Percentiles rank a stretch among this genome's conserved stretches.
Conservation (phyloP, 352 stramenopile genomes). For the Pythium sp. region DNA sequence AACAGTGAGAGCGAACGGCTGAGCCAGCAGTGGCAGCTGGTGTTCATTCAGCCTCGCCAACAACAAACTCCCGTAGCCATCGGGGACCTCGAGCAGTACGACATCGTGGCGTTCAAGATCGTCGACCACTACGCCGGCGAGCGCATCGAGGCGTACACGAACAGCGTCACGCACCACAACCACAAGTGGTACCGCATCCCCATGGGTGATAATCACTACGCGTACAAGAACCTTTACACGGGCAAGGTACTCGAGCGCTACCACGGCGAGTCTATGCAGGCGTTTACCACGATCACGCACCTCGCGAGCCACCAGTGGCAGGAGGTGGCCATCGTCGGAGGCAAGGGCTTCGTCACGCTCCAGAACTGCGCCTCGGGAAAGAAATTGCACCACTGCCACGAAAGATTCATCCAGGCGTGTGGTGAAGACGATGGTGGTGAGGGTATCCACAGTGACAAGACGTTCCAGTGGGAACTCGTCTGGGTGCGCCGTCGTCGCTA, state of each 20-base stretch:
- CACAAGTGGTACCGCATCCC: constrained; percentile 1
- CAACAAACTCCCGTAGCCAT: background rate
- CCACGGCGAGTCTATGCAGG: background rate
- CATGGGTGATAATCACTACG: background rate
- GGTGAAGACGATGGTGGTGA: background rate
- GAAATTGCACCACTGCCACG: background rate
- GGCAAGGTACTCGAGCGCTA: constrained; percentile 3
- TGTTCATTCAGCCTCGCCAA: background rate
- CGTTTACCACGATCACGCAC: background rate
- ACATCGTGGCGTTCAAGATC: background rate
- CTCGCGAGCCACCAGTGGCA: background rate
- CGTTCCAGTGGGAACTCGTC: constrained; percentile 2
- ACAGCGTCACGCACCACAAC: background rate
- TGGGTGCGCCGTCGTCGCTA: background rate
- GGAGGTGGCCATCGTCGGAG: background rate
- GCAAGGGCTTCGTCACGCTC: background rate
- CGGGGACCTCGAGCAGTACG: background rate
- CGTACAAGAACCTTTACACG: background rate
- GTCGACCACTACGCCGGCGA: background rate
- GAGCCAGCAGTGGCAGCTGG: background rate
- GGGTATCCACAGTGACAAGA: background rate
- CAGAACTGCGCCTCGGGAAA: background rate
- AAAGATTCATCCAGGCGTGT: background rate
- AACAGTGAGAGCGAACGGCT: background rate
- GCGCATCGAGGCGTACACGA: background rate